These are phyloP conservation scores for Adansonia grandidieri DNA, from an alignment of 441 rosid species.

Conservation along the genomic window DNA sequence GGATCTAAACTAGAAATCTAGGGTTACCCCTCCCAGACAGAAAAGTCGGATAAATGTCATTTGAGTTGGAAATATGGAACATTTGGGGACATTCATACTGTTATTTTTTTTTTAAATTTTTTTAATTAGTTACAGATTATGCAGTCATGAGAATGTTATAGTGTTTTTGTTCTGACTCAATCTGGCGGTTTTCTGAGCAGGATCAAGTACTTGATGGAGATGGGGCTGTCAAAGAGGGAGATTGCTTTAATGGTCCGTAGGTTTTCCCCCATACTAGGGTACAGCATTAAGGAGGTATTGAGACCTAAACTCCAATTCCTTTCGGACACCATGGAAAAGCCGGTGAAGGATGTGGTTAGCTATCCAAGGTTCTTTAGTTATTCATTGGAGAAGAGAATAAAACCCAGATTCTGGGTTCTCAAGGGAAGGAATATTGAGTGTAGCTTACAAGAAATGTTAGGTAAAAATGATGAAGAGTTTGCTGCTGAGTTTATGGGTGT, in stretches of 20 bases:
- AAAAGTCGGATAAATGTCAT: neutral
- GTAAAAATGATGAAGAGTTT: constrained; percentile 81
- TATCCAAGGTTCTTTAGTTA: constrained; percentile 90
- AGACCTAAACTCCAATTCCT: constrained; percentile 79
- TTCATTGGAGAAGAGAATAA: constrained; percentile 84
- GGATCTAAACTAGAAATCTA: neutral
- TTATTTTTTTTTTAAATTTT: neutral
- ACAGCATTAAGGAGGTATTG: constrained; percentile 71
- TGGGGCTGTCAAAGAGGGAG: constrained; percentile 67
- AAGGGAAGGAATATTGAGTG: constrained; percentile 59
- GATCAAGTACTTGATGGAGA: constrained; percentile 65
- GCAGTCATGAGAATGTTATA: neutral
- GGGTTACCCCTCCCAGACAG: neutral
- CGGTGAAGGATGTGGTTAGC: constrained; percentile 62
- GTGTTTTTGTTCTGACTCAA: constrained; percentile 5
- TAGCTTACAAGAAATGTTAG: constrained; percentile 77
- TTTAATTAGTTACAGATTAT: neutral
- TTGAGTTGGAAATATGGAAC: neutral
- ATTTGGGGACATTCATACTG: neutral
- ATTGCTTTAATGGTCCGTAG: constrained; percentile 72
- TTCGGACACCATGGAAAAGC: constrained; percentile 62
- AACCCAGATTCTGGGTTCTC: constrained; percentile 75
- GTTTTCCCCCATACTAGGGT: constrained; percentile 86
- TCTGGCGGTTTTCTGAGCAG: constrained; percentile 43
- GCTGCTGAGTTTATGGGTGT: constrained; percentile 63